Conservation (phyloP, 495 filamentous ascomycete genomes). For the Penicillium cataractarum region DNA sequence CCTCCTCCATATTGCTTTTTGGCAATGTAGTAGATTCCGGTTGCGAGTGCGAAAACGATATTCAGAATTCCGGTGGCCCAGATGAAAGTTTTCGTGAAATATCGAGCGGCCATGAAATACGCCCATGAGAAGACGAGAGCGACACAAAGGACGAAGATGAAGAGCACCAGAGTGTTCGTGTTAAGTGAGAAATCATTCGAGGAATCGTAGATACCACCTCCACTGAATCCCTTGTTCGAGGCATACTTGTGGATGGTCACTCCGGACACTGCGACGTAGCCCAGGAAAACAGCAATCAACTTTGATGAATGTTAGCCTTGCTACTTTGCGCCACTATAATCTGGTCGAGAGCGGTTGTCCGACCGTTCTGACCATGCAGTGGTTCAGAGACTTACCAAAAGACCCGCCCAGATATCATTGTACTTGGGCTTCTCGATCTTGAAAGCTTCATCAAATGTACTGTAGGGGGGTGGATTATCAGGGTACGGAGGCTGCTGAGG, state of each 20-base stretch:
- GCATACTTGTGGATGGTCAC: conserved; percentile 78
- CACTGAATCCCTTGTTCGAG: conserved; percentile 64
- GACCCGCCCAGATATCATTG: conserved; percentile 85
- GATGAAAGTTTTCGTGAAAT: conserved; percentile 88
- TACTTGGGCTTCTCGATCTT: conserved; percentile 80
- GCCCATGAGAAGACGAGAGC: conserved; percentile 73
- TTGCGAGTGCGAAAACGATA: conserved; percentile 67
- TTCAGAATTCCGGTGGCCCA: conserved; percentile 80
- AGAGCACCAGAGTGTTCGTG: conserved; percentile 85
- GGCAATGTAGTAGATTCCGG: conserved; percentile 68
- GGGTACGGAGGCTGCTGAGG: conserved; percentile 30
- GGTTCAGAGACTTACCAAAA: conserved; percentile 57
- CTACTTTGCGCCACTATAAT: background rate
- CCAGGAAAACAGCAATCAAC: conserved; percentile 73
- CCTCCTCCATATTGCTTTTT: conserved; percentile 76
- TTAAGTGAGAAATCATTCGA: conserved; percentile 65
- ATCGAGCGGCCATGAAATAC: conserved; percentile 76
- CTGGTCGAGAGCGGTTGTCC: background rate
- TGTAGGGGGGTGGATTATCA: conserved; percentile 39
- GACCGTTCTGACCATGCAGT: background rate
- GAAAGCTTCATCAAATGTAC: conserved; percentile 75
- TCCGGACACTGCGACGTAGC: conserved; percentile 77
- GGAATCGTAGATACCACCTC: conserved; percentile 73
- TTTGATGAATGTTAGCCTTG: conserved; percentile 25
- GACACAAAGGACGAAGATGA: conserved; percentile 72